A percentile compares a stretch with the other conserved stretches of the same genome.
Conservation (phyloP, 2,329 filamentous ascomycete species). For the Ampelomyces quisqualis region DNA sequence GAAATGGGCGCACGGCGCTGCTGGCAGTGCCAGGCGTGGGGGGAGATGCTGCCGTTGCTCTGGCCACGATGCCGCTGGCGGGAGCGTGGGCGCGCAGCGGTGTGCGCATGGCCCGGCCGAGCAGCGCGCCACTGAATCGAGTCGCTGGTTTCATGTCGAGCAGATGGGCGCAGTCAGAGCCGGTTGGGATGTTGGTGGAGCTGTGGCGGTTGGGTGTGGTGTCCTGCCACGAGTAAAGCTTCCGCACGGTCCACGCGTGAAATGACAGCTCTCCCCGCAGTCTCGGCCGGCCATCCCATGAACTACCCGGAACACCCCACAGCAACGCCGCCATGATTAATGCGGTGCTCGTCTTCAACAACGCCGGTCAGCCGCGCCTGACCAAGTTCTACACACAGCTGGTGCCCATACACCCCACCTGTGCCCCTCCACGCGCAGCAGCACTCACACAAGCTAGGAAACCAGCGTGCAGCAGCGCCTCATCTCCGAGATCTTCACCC, state of each 20-base stretch:
- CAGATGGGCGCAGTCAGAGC: background rate
- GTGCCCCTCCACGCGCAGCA: background rate
- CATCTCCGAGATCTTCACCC: slow-evolving; percentile 94
- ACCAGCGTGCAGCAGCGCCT: slow-evolving; percentile 95
- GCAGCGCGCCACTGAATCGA: slow-evolving; percentile 19
- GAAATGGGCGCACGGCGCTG: slow-evolving; percentile 24
- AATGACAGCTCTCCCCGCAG: slow-evolving; percentile 2
- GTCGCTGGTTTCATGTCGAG: slow-evolving; percentile 28
- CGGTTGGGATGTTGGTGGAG: slow-evolving; percentile 4
- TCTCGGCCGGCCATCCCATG: background rate
- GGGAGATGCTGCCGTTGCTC: slow-evolving; percentile 12
- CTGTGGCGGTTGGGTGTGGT: slow-evolving; percentile 2
- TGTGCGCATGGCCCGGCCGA: slow-evolving; percentile 27
- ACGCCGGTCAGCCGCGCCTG: slow-evolving; percentile 91
- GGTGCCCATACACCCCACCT: slow-evolving; percentile 52
- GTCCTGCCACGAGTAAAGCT: background rate
- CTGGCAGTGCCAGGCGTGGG: slow-evolving; percentile 8
- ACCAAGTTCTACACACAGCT: slow-evolving; percentile 99
- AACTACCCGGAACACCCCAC: too few species aligned
- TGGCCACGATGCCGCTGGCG: slow-evolving; percentile 31
- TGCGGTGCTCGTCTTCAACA: slow-evolving; percentile 97
- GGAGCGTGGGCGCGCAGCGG: slow-evolving; percentile 22
- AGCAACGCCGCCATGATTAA: slow-evolving; percentile 77
- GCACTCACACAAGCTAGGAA: slow-evolving; percentile 60
- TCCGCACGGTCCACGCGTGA: background rate